Evolutionary conservation across 768 basidiomycete genomes (phyloP), one percentile per base, ranked within the genome.

Genomic region (Cyclocybe aegerita): DNA sequence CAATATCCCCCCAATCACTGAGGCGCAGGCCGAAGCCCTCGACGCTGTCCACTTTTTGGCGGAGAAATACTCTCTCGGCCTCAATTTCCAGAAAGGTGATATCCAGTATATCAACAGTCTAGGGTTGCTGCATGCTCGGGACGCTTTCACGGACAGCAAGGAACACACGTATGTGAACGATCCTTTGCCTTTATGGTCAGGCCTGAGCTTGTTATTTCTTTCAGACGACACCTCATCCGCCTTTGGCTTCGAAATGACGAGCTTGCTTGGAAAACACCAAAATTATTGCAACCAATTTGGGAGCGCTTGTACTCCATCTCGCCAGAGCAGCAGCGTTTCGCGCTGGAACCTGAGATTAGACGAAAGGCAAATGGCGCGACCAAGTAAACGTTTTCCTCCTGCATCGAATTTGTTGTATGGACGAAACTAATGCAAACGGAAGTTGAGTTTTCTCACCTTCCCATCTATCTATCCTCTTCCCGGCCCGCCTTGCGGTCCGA

Each of bases 101-200:
- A 75, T 77, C 32, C 76, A 77, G 54, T 77, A 76, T 56, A 75
- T 77, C 61, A 77, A 76, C 54, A 75, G 69, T 50, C 52, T 77
- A 54, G 69, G 74, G 0, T 52, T 77, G 39, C 60, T 77, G 42
- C 76, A 77, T 55, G 74, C 74, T 9, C 54, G 76, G 46, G 76
- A 77, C 52, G 74, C 64, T 7, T 77, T 77, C 54, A 55, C 60
- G 32, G 76, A 77, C 54, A 69, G 70, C 43, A 58, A 60, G n/a
- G 64, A 71, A 53, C 67, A 76, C 45, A 70, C 68, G 76, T 76
- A 52, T 53, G 74, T 68, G 9, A 29, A 23, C 5, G 23, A 3
- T 23, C 23, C 23, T 39, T 34, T 15, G 14, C 36, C 30, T 50
- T 9, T 4, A 7, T 14, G 11, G 23, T 15, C 31, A 23, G 16